Evolutionary conservation across 371 early-diverging fungal species (phyloP).

Genomic region (Saksenaea vasiformis): DNA sequence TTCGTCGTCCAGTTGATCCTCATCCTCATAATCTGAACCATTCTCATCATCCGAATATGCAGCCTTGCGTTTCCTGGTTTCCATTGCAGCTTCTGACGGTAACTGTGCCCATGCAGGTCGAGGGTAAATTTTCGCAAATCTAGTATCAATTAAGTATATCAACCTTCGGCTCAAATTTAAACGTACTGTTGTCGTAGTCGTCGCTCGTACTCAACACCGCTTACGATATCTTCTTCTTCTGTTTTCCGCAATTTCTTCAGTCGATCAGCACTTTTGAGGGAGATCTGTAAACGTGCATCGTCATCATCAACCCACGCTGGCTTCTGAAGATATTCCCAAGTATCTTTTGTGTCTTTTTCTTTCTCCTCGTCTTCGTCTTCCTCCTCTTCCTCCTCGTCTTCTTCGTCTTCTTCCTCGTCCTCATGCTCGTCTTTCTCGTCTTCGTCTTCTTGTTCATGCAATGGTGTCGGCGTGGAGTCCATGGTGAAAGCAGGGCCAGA

Average conservation of each 20-base stretch:
- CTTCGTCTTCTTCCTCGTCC: conserved; percentile 24
- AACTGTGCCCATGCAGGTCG: conserved; percentile 84
- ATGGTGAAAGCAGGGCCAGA: conserved; percentile 38
- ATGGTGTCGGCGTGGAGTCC: conserved; percentile 21
- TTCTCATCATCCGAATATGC: conserved; percentile 48
- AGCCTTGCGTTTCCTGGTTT: conserved; percentile 31
- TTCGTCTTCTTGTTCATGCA: conserved; percentile 25
- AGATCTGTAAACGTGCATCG: conserved; percentile 65
- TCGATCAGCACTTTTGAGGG: conserved; percentile 63
- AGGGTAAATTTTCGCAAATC: conserved; percentile 83
- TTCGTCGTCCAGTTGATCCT: conserved; percentile 45
- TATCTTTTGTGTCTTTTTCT: neutral
- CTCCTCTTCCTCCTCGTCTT: conserved; percentile 23
- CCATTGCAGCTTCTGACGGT: conserved; percentile 41
- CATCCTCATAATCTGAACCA: conserved; percentile 31
- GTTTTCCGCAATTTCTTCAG: conserved; percentile 77
- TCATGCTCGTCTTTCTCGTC: conserved; percentile 12
- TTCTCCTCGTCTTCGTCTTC: conserved; percentile 10
- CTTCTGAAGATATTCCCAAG: conserved; percentile 27
- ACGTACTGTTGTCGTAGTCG: conserved; percentile 81
- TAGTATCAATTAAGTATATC: conserved; percentile 17
- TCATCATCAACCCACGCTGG: conserved; percentile 84
- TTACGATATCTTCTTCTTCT: conserved; percentile 73
- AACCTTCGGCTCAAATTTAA: neutral
- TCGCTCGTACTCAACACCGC: conserved; percentile 79